Conservation (phyloP, 2,329 filamentous ascomycete species). For the Sclerotinia borealis region DNA sequence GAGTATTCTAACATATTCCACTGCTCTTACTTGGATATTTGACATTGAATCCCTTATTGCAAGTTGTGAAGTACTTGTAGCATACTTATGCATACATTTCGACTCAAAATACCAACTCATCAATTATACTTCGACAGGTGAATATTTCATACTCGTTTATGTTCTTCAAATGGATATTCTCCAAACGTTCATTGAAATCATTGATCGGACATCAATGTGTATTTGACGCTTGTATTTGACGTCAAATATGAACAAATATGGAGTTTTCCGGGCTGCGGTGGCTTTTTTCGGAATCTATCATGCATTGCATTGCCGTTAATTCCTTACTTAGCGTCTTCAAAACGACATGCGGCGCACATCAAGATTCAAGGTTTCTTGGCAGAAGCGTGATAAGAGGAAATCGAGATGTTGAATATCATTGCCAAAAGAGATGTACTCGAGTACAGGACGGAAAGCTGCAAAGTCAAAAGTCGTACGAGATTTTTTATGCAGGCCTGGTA, state of each 20-base stretch:
- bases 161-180: not conserved
- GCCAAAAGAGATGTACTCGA: not conserved
- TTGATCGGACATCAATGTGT: not conserved
- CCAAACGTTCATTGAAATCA: no score
- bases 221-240: no score
- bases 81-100: not conserved
- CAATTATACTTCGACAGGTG: not conserved
- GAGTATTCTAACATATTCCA: not conserved
- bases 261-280: not conserved
- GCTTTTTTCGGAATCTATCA: not conserved
- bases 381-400: not conserved
- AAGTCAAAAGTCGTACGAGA: not conserved
- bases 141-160: not conserved
- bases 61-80: not conserved
- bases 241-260: no score
- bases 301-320: not conserved
- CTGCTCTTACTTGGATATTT: not conserved
- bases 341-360: not conserved
- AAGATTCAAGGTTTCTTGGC: no score
- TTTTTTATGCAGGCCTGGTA: not conserved
- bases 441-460: not conserved
- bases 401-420: not conserved
- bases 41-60: not conserved
- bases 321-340: not conserved
- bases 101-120: not conserved